Base-by-base conservation (phyloP, 2,329 filamentous ascomycete species). In the Fusarium sp. region DNA sequence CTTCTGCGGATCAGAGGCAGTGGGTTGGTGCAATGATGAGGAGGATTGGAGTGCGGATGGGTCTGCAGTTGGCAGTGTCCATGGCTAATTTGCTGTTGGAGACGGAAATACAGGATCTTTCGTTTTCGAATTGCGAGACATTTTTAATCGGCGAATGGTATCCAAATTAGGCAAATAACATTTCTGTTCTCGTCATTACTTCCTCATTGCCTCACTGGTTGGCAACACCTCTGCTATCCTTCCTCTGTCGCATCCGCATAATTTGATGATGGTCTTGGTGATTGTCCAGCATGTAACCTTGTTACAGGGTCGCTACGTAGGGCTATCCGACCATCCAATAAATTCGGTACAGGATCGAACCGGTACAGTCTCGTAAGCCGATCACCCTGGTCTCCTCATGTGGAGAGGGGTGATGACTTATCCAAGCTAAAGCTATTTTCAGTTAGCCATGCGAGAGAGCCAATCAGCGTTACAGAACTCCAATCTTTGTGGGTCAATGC, bases 21-120 rank as follows among this genome's bases (percentile, higher is more conserved):
- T 77, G 75, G 75, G 59, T 72, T 15, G 62, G 74, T 12, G 32
- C 28, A 8, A 61, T 51, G 22, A 74, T 76, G 35, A 62, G 70
- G 12, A 60, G 50, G 15, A 70, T 77, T 30, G 75, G 74, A 0
- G 18, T 56, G 5, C 61, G 65, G 18, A 76, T 77, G 73, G 75
- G 75, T 8, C 41, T 77, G 18, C 73, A 64, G 28, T 35, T 77
- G 22, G 73, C 75, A 1, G 41, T 73, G 17, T 68, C 75, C 2
- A 77, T 77, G 75, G 71, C 75, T 14, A 55, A 47, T 12, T 20
- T 69, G 20, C 9, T 77, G 11, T 20, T 77, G 17, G 69, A 75
- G 36, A 60, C 70, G 7, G 30, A 63, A 13, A 53, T 41, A 24
- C 58, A 66, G 11, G 66, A 54, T 15, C 41, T 70, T 14, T 73